Evolutionary conservation across 108 stramenopile genomes (phyloP).

Genomic region (Cyclotella distinguenda): DNA sequence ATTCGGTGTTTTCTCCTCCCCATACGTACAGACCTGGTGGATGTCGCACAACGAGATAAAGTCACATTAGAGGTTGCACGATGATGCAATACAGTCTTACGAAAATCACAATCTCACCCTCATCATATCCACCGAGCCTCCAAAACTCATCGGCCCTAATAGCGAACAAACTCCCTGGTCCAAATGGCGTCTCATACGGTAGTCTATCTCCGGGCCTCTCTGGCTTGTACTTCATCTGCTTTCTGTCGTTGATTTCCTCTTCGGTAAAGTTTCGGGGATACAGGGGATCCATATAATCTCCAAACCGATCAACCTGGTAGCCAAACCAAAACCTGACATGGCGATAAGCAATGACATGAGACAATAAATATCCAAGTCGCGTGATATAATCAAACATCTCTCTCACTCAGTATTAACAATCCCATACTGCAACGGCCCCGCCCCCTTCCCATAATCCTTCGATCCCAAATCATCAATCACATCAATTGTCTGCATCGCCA

Average conservation of each 20-base stretch:
- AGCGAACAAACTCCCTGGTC: conserved; percentile 55
- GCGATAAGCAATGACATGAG: background rate
- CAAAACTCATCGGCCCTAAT: conserved; percentile 57
- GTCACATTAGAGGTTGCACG: no score
- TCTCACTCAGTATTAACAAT: conserved; percentile 35
- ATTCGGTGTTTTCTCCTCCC: conserved; percentile 60
- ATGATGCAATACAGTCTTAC: background rate
- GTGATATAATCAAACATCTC: background rate
- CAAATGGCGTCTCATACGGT: conserved; percentile 55
- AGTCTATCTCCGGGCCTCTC: conserved; percentile 31
- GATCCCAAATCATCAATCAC: conserved; percentile 47
- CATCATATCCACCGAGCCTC: conserved; percentile 55
- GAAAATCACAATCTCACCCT: conserved; percentile 9
- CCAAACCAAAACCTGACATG: conserved; percentile 43
- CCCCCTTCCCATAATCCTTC: conserved; percentile 31
- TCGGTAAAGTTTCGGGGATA: conserved; percentile 23
- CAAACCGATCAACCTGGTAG: conserved; percentile 43
- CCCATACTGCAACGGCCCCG: conserved; percentile 43
- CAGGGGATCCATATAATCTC: conserved; percentile 36
- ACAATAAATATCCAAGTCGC: background rate
- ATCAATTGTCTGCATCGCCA: conserved; percentile 55
- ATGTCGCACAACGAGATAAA: no score
- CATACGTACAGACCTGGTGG: conserved; percentile 45
- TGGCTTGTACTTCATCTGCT: conserved; percentile 27
- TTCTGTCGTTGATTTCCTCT: conserved; percentile 25